Percentiles rank a stretch among this genome's conserved stretches.
phyloP scores from a whole-genome alignment of 371 early-diverging fungal species.

The Lichtheimia hyalospora region DNA sequence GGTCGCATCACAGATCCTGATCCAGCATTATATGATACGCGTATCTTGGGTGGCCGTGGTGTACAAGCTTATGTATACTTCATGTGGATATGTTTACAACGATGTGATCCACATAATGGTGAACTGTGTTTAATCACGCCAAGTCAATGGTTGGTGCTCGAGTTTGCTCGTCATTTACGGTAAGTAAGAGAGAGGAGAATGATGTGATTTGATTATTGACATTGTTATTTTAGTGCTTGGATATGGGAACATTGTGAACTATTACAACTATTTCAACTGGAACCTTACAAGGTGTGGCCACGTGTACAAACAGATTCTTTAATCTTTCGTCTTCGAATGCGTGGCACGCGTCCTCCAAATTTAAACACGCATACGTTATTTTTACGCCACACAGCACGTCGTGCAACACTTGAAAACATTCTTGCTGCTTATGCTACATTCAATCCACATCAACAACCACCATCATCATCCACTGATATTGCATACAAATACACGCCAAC shows the following conservation, averaged over 20 bases:
- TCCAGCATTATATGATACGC: conserved; percentile 52
- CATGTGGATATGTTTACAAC: conserved; percentile 46
- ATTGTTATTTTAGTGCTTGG: conserved; percentile 42
- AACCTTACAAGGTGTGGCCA: conserved; percentile 68
- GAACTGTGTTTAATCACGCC: conserved; percentile 52
- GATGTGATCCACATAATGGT: conserved; percentile 36
- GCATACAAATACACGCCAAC: conserved; percentile 20
- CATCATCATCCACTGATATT: conserved; percentile 16
- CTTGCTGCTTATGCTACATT: conserved; percentile 24
- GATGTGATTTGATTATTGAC: not conserved
- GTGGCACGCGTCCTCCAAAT: conserved; percentile 1
- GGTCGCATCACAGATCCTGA: conserved; percentile 62
- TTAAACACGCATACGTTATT: conserved; percentile 19
- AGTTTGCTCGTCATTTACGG: conserved; percentile 60
- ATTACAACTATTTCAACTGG: conserved; percentile 61
- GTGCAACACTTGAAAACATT: conserved; percentile 16
- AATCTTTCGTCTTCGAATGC: conserved; percentile 51
- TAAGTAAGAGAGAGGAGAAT: conserved; percentile 11
- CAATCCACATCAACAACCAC: conserved; percentile 1
- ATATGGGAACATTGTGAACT: conserved; percentile 56
- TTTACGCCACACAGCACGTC: conserved; percentile 44
- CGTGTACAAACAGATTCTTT: conserved; percentile 68
- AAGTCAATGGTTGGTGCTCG: conserved; percentile 66
- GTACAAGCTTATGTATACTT: conserved; percentile 49
- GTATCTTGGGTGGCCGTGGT: conserved; percentile 45